A percentile compares a stretch with the other conserved stretches of the same genome.
Evolutionary conservation across 192 early-diverging fungal species (phyloP).

Genomic region (Linnemannia exigua): DNA sequence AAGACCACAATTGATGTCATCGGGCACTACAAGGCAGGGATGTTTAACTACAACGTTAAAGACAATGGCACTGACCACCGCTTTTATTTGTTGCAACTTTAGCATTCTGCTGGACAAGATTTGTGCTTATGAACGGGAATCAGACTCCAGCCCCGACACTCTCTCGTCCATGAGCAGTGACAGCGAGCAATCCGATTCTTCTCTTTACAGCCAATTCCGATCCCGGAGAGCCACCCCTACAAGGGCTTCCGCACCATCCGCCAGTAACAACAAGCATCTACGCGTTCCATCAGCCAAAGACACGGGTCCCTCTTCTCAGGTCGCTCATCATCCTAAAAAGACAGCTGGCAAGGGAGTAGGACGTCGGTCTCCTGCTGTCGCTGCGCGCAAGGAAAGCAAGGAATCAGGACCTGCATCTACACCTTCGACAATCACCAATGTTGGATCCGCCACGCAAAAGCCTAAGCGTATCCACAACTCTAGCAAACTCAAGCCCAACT

Average conservation of each 20-base stretch:
- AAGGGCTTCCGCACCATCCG: neutral
- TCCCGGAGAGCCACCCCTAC: neutral
- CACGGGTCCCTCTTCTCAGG: neutral
- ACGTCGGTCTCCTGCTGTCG: conserved; percentile 15
- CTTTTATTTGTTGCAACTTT: neutral
- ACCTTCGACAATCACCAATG: conserved; percentile 48
- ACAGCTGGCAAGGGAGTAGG: neutral
- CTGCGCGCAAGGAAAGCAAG: conserved; percentile 13
- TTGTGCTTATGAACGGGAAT: conserved; percentile 15
- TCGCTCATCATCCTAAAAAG: conserved; percentile 30
- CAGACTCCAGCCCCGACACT: conserved; percentile 27
- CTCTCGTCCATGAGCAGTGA: conserved; percentile 33
- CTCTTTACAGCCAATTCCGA: neutral
- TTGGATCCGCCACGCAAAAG: conserved; percentile 41
- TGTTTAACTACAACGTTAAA: neutral
- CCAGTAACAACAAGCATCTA: neutral
- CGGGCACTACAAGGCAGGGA: neutral
- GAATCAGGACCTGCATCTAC: conserved; percentile 8
- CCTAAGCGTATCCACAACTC: conserved; percentile 49
- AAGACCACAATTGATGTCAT: neutral
- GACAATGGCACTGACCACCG: too few species aligned
- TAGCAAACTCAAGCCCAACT: conserved; percentile 26
- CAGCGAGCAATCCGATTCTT: conserved; percentile 36
- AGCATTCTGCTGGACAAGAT: conserved; percentile 44
- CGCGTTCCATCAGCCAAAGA: neutral